Base-by-base conservation (phyloP, 164 flowering plant genomes). In the Sedum album region DNA sequence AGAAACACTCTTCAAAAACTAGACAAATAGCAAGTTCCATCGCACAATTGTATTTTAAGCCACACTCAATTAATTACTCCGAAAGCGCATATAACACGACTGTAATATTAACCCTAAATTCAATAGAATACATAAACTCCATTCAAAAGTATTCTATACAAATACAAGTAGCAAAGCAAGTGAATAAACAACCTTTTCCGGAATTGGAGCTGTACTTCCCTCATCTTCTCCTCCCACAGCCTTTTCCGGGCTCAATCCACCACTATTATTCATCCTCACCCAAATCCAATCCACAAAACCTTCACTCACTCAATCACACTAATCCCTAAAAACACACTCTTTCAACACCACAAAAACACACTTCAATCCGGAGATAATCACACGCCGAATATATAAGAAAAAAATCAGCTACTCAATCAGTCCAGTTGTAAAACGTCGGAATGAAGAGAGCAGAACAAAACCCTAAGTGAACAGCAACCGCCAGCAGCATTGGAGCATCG, bases 211-310 rank as follows among this genome's bases (percentile, higher is more conserved):
- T n/a, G 57, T 21, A 51, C 57, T 51, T 4, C 57, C 57, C 28
- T 51, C 28, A 21, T 51, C 23, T 51, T 51, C 57, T n/a, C 57
- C 57, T 51, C 57, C 57, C 4, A n/a, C 23, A 51, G 57, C 57
- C 57, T 51, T 51, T n/a, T n/a, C 57, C n/a, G 57, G 57, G 25
- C 57, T 51, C 57, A 51, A 5, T n/a, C 57, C 57, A 51, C 23
- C 57, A 51, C 23, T 51, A 14, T 51, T 23, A 14, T 51, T 51
- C 57, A 44, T 44, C 17, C 48, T 44, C 17, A 44, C 48, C 35
- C 62, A 9, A 26, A 57, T 6, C 26, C 6, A 20, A 46, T 46
- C 51, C 51, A 51, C 13, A n/a, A 51, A 23, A 21, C 57, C 57
- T n/a, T n/a, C n/a, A n/a, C n/a, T n/a, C n/a, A n/a, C n/a, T n/a